phyloP scores from a whole-genome alignment of 805 yeast species.

The Cyberlindnera subsufficiens region DNA sequence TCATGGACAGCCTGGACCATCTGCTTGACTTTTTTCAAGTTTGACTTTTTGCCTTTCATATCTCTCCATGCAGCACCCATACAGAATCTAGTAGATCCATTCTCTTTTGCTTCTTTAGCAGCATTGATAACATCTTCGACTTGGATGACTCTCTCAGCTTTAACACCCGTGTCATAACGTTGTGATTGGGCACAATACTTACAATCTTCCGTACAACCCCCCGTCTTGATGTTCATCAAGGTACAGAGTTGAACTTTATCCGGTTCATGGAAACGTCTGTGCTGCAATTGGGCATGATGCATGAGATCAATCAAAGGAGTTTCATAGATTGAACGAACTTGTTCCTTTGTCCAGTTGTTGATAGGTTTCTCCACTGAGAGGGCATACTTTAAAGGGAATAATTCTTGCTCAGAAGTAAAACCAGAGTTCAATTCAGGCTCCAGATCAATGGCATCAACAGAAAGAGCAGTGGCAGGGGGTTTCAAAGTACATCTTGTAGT shows the following conservation, averaged over 20 bases:
- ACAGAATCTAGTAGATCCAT: slow-evolving; percentile 75
- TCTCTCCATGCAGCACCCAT: slow-evolving; percentile 90
- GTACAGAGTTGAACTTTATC: slow-evolving; percentile 71
- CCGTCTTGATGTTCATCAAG: slow-evolving; percentile 66
- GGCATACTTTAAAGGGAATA: slow-evolving; percentile 16
- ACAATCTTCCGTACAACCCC: slow-evolving; percentile 81
- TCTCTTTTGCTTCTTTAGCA: slow-evolving; percentile 58
- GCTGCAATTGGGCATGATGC: slow-evolving; percentile 56
- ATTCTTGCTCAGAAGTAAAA: background rate
- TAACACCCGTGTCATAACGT: slow-evolving; percentile 62
- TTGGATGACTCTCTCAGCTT: slow-evolving; percentile 58
- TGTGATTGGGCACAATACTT: slow-evolving; percentile 76
- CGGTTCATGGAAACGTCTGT: slow-evolving; percentile 63
- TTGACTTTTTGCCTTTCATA: slow-evolving; percentile 71
- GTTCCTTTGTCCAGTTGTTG: slow-evolving; percentile 53
- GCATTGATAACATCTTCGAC: slow-evolving; percentile 58
- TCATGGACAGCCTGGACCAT: slow-evolving; percentile 64
- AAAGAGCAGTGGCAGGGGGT: too few species aligned
- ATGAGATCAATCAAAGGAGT: slow-evolving; percentile 62
- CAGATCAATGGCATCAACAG: too few species aligned
- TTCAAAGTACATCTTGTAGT: too few species aligned
- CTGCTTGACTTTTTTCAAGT: slow-evolving; percentile 51
- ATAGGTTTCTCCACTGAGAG: slow-evolving; percentile 26
- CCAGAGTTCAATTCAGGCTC: too few species aligned
- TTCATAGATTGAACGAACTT: slow-evolving; percentile 53